Evolutionary conservation across 352 stramenopile species (phyloP), one percentile per base, ranked within the genome.

Genomic region (Aphanomyces cochlioides): DNA sequence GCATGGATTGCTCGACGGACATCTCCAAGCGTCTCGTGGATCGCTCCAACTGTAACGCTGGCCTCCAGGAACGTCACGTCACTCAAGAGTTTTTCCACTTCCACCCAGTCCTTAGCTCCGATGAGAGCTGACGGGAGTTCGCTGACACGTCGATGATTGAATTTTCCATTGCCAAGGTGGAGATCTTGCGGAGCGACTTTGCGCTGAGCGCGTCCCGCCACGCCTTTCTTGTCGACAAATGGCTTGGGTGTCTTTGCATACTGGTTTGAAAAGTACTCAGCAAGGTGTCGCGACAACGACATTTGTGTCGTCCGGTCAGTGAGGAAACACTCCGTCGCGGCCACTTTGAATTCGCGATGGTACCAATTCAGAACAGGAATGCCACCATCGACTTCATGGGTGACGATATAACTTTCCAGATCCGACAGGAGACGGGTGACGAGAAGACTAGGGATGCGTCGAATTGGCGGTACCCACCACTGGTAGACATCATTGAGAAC

Each of bases 281-380:
- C 54, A 12, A 61, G 37, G 6, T 7, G 39, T 12, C 17, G 17
- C 19, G 54, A 61, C 15, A 61, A n/a, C 1, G 50, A 10, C 54
- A 15, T 41, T 37, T 12, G 10, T 7, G 37, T 41, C 7, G 21
- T 37, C 17, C 43, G 28, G 21, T 39, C 54, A 5, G 7, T 13
- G 6, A 61, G 21, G 54, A 19, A 61, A n/a, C 39, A 45, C 6
- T 19, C 54, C 6, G 1, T 37, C 19, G 54, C 54, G 6, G 54
- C 54, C 6, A 61, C 54, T 37, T 61, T 61, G 54, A 61, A 61
- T 61, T 61, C 54, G 34, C 54, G 54, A n/a, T 61, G 54, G 54
- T 61, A 61, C 54, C 54, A 61, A 37, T 37, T 61, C 54, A 61
- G 37, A 37, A 61, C 54, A 37, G 54, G 54, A 6, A 61, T 39